These are phyloP conservation scores for Penicillium pancosmium DNA, from an alignment of 495 filamentous ascomycete genomes.

Conservation along the genomic window DNA sequence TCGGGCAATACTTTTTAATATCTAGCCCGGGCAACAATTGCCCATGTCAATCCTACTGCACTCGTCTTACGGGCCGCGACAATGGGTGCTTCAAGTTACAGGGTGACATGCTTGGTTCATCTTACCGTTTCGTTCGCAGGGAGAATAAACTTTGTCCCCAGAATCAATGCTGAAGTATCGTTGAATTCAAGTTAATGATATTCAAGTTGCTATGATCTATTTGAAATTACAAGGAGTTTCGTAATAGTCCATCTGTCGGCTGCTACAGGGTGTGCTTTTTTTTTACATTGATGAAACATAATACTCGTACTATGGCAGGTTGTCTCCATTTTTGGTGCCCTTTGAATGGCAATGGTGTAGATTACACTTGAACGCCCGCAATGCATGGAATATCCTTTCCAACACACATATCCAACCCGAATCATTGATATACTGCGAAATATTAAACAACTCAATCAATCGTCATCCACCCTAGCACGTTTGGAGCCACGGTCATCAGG, in stretches of 20 bases:
- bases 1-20: not conserved
- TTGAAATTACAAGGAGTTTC: not conserved
- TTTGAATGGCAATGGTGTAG: constrained; percentile 9
- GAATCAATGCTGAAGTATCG: not conserved
- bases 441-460: constrained; percentile 36
- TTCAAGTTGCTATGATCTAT: not conserved
- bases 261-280: no score
- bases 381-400: constrained; percentile 26
- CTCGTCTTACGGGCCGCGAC: not conserved
- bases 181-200: not conserved
- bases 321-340: constrained; percentile 4
- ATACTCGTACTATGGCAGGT: not conserved
- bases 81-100: not conserved
- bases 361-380: constrained; percentile 31
- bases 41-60: not conserved
- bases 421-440: constrained; percentile 12
- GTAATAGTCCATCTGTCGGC: no score
- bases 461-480: constrained; percentile 78
- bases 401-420: constrained; percentile 2
- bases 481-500: constrained; percentile 63
- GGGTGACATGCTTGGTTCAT: not conserved
- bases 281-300: not conserved
- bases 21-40: not conserved
- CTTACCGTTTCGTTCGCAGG: not conserved
- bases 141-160: not conserved